Percentiles rank a stretch among this genome's conserved stretches.
phyloP scores from a whole-genome alignment of 1,284 basidiomycete species.

The Cryptococcus sp. region DNA sequence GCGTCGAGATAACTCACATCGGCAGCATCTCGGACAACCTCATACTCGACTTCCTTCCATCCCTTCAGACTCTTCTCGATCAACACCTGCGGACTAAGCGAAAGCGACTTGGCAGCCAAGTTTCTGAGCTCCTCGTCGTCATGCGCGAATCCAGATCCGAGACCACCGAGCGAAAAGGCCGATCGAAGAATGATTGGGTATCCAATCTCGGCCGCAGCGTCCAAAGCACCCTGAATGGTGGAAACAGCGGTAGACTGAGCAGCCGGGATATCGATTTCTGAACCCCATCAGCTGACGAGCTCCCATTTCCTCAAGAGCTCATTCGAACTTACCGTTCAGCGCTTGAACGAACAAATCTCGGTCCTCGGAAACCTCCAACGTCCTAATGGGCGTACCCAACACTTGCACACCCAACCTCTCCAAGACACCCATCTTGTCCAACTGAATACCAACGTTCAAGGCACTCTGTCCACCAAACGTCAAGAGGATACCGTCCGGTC shows the following conservation, averaged over 20 bases:
- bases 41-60: slow-evolving; percentile 99
- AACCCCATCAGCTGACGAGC: neutral
- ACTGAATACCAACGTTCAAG: slow-evolving; percentile 93
- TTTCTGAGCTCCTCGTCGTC: slow-evolving; percentile 93
- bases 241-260: slow-evolving; percentile 97
- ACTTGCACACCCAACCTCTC: slow-evolving; percentile 93
- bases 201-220: slow-evolving; percentile 84
- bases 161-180: slow-evolving; percentile 95
- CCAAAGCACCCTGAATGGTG: slow-evolving; percentile 85
- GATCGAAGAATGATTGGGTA: slow-evolving; percentile 98
- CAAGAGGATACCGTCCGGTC: slow-evolving; percentile 93
- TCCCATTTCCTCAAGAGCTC: neutral
- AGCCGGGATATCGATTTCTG: slow-evolving; percentile 93
- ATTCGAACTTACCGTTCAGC: slow-evolving; percentile 65
- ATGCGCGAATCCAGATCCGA: slow-evolving; percentile 97
- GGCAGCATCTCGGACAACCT: slow-evolving; percentile 96
- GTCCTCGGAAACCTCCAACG: slow-evolving; percentile 94
- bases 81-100: slow-evolving; percentile 88
- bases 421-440: slow-evolving; percentile 96
- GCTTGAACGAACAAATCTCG: slow-evolving; percentile 96
- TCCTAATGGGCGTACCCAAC: slow-evolving; percentile 89
- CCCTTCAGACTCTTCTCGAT: slow-evolving; percentile 99
- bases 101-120: slow-evolving; percentile 84
- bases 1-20: slow-evolving; percentile 56
- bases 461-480: slow-evolving; percentile 99